Evolutionary conservation across 805 yeast species (phyloP).

Genomic region (Ogataea neopini): DNA sequence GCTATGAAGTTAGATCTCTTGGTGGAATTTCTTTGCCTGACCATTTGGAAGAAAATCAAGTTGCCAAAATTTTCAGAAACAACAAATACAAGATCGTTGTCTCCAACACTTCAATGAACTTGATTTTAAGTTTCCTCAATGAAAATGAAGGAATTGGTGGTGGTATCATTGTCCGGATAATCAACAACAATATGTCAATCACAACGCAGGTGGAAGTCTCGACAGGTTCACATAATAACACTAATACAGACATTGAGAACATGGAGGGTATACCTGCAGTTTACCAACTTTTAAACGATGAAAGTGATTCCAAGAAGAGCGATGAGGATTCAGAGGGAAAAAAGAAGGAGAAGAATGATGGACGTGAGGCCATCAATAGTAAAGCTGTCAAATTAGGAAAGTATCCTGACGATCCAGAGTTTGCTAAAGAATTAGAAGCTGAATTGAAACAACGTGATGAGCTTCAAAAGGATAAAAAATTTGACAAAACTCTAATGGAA

Average conservation of each 20-base stretch:
- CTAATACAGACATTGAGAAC: constrained; percentile 39
- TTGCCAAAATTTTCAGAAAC: constrained; percentile 71
- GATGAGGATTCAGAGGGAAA: constrained; percentile 5
- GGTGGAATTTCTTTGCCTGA: constrained; percentile 76
- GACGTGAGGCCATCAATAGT: constrained; percentile 58
- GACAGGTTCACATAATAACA: constrained; percentile 47
- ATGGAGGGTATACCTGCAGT: constrained; percentile 52
- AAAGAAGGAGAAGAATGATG: constrained; percentile 21
- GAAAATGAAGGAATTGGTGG: constrained; percentile 95
- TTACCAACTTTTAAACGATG: constrained; percentile 36
- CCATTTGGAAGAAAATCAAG: constrained; percentile 79
- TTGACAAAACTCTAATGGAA: constrained; percentile 52
- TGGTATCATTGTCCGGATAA: constrained; percentile 75
- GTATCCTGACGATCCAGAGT: constrained; percentile 84
- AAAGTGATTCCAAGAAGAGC: constrained; percentile 20
- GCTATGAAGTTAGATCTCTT: constrained; percentile 69
- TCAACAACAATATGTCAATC: constrained; percentile 78
- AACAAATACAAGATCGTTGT: constrained; percentile 75
- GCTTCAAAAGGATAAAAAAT: constrained; percentile 31
- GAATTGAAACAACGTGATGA: constrained; percentile 82
- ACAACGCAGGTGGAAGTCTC: constrained; percentile 41
- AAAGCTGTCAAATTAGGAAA: constrained; percentile 80
- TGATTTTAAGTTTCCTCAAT: constrained; percentile 81
- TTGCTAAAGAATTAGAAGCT: constrained; percentile 78
- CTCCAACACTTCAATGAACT: constrained; percentile 81